phyloP scores from a whole-genome alignment of 177 flowering plant genomes.

The Viscum album region DNA sequence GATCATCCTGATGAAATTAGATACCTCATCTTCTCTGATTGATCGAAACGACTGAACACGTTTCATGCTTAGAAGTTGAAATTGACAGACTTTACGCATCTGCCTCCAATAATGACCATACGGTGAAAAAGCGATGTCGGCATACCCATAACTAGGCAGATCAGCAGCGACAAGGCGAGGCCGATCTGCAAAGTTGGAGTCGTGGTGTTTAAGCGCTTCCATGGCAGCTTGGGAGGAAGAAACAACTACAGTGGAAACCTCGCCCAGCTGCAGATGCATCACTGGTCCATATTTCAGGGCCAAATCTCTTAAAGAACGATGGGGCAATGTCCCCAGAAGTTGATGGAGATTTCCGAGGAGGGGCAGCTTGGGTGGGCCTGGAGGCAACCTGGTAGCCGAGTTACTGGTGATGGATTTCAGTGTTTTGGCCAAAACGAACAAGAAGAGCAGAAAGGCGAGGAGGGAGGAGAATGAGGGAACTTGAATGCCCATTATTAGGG shows the following conservation, averaged over 20 bases:
- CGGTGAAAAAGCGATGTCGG: conserved; percentile 12
- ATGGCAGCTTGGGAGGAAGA: conserved; percentile 13
- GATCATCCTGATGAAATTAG: not conserved
- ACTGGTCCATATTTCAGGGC: conserved; percentile 16
- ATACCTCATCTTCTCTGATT: conserved; percentile 16
- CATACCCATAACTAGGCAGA: conserved; percentile 3
- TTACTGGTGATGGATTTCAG: too few species aligned
- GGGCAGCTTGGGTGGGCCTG: conserved; percentile 12
- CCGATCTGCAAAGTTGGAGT: conserved; percentile 12
- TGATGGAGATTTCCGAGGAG: conserved; percentile 14
- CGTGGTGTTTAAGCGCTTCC: conserved; percentile 17
- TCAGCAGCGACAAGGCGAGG: not conserved
- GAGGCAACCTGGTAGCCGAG: not conserved
- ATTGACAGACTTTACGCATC: conserved; percentile 3
- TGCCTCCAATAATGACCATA: conserved; percentile 19
- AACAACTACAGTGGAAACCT: conserved; percentile 12
- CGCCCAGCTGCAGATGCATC: conserved; percentile 17
- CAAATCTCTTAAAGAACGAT: conserved; percentile 10
- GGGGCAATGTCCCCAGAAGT: conserved; percentile 4
- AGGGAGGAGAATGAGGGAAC: too few species aligned
- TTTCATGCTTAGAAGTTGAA: conserved; percentile 15
- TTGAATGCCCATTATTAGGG: too few species aligned
- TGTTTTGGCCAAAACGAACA: too few species aligned
- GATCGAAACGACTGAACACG: conserved; percentile 10
- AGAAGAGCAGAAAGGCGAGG: too few species aligned